Evolutionary conservation across 306 rosid species (phyloP), one percentile per base, ranked within the genome.

Genomic region (Trifolium pratense): DNA sequence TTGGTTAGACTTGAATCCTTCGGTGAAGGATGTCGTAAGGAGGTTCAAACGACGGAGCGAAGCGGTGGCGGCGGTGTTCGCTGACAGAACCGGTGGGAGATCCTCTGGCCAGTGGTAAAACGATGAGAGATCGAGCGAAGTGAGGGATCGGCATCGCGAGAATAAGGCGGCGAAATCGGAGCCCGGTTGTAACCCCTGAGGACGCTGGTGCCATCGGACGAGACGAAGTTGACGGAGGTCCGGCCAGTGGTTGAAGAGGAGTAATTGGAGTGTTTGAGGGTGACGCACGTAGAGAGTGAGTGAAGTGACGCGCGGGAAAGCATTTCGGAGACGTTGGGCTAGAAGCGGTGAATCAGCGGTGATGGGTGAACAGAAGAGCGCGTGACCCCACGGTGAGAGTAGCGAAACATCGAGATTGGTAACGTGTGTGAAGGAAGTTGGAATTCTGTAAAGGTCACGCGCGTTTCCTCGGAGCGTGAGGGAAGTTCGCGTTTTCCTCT

Each of bases 61-160:
- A 0, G 78, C 75, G 3, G 97, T 88, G 6, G 85, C 57, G n/a
- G n/a, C 11, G 1, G 84, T 87, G 23, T 85, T 77, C 0, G 84
- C 85, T 5, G 74, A 15, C 1, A 94, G 82, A 46, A 88, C 89
- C 10, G 97, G 95, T 5, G 92, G 89, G 67, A 94, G 86, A 49
- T 94, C 97, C 63, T 94, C 97, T 11, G 94, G 85, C 89, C 92
- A 89, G 89, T 89, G 91, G 79, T 91, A 94, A 86, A 89, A 94
- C 55, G 88, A 76, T 13, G 99, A 91, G 12, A 91, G 78, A 82
- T 94, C 97, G 49, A 94, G 83, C 8, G 93, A 84, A 17, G 84
- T 36, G 2, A 91, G 85, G 1, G 85, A 70, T 21, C 53, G 80
- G 70, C 97, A 94, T n/a, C 79, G 84, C 18, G 78, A 82, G 34